These are phyloP conservation scores for Raphanus sativus DNA, from an alignment of 345 rosid species.

Conservation along the genomic window DNA sequence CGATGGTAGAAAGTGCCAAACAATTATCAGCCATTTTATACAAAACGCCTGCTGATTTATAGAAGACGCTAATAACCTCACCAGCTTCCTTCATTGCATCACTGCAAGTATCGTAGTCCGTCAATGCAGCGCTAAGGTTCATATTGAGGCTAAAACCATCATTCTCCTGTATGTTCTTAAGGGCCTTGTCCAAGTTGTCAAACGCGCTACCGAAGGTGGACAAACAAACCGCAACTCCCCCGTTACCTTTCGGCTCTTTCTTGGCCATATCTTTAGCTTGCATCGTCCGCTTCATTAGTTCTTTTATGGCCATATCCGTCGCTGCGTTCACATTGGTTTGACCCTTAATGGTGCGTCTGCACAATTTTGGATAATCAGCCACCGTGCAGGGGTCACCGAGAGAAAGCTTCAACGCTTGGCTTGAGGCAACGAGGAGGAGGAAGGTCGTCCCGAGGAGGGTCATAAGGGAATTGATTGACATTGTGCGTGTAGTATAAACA, in stretches of 20 bases:
- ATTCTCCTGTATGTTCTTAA: slow-evolving; percentile 27
- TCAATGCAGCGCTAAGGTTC: slow-evolving; percentile 40
- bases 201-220: slow-evolving; percentile 32
- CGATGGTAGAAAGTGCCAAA: slow-evolving; percentile 39
- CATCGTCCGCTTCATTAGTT: slow-evolving; percentile 16
- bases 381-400: slow-evolving; percentile 26
- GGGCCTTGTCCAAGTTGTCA: slow-evolving; percentile 29
- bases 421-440: slow-evolving; percentile 11
- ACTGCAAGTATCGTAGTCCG: slow-evolving; percentile 40
- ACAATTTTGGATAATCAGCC: slow-evolving; percentile 11
- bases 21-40: slow-evolving; percentile 41
- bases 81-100: slow-evolving; percentile 25
- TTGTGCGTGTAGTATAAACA: slow-evolving; percentile 6
- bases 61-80: slow-evolving; percentile 2
- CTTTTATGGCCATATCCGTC: slow-evolving; percentile 33
- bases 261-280: slow-evolving; percentile 10
- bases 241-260: slow-evolving; percentile 5
- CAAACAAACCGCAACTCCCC: slow-evolving; percentile 37
- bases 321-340: slow-evolving; percentile 29
- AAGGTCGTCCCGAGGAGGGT: slow-evolving; percentile 14
- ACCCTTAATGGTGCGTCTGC: slow-evolving; percentile 35
- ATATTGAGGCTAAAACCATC: slow-evolving; percentile 38
- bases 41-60: slow-evolving; percentile 35
- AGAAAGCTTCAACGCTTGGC: slow-evolving; percentile 10
- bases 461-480: slow-evolving; percentile 15